Percentiles rank a stretch among this genome's conserved stretches.
These are phyloP conservation scores for Botrytis sinoallii DNA, from an alignment of 2,329 filamentous ascomycete genomes.

Conservation along the genomic window DNA sequence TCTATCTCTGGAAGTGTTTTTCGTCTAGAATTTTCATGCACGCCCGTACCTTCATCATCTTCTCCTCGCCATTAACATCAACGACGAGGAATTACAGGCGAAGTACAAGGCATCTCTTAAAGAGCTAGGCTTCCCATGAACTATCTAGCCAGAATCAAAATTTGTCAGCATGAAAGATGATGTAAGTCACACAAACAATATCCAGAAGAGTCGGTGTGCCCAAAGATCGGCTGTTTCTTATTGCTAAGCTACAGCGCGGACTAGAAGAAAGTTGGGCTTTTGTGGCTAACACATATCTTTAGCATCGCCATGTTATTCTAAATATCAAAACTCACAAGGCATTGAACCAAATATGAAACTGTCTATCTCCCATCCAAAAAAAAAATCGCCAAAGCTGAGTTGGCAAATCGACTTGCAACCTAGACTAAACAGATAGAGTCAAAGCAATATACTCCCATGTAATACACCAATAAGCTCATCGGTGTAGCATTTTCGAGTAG, in stretches of 20 bases:
- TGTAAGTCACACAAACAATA: background rate
- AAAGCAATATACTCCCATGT: background rate
- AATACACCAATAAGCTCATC: background rate
- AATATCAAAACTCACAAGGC: background rate
- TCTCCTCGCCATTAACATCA: fast-evolving
- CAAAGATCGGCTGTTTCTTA: background rate
- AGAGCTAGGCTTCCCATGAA: background rate
- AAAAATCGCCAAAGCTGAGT: fast-evolving
- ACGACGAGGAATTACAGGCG: too few relatives aligned
- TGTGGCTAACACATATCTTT: background rate
- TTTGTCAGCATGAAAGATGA: too few relatives aligned
- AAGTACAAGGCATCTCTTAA: background rate
- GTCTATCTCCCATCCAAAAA: background rate
- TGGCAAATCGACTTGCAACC: too few relatives aligned
- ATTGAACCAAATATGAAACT: background rate
- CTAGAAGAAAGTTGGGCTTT: background rate
- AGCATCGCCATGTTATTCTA: background rate
- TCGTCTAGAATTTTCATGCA: background rate
- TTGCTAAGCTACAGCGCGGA: background rate
- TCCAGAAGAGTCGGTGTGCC: background rate
- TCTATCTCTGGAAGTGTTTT: background rate
- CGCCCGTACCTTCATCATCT: background rate
- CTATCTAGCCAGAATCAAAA: too few relatives aligned
- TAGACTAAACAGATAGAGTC: background rate
- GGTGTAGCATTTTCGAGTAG: too few relatives aligned